Percentiles rank a stretch among this genome's conserved stretches.
phyloP scores from a whole-genome alignment of 768 basidiomycete species.

The Agrocybe pediades region DNA sequence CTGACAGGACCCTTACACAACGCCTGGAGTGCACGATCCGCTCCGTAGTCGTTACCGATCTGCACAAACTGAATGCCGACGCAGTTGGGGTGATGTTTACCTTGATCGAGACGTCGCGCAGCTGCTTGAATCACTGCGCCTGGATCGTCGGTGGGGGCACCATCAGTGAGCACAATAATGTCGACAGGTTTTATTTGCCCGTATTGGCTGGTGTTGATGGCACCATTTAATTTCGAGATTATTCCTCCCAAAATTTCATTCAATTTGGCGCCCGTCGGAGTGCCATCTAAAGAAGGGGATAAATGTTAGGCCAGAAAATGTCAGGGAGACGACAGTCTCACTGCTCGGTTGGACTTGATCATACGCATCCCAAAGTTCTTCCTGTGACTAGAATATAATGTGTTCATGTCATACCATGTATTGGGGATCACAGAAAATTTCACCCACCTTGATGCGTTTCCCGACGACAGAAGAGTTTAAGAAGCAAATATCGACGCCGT shows the following conservation, averaged over 20 bases:
- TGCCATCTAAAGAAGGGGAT: slow-evolving; percentile 17
- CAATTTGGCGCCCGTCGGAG: slow-evolving; percentile 31
- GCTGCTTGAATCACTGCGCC: slow-evolving; percentile 20
- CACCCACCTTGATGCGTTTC: background rate
- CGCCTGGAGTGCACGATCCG: slow-evolving; percentile 21
- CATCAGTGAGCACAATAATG: slow-evolving; percentile 36
- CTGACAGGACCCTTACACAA: slow-evolving; percentile 21
- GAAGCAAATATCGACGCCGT: slow-evolving; percentile 27
- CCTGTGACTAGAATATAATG: slow-evolving; percentile 17
- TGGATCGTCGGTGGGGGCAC: slow-evolving; percentile 22
- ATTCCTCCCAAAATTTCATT: slow-evolving; percentile 21
- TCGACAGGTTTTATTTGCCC: slow-evolving; percentile 27
- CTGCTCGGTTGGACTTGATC: slow-evolving; percentile 16
- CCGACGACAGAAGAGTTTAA: slow-evolving; percentile 19
- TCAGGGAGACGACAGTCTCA: background rate
- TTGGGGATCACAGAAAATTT: background rate
- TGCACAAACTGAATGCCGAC: slow-evolving; percentile 35
- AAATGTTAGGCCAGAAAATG: background rate
- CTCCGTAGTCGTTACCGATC: slow-evolving; percentile 27
- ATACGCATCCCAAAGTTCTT: slow-evolving; percentile 21
- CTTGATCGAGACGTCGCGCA: slow-evolving; percentile 20
- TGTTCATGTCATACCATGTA: background rate
- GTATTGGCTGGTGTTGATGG: slow-evolving; percentile 18
- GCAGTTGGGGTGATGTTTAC: slow-evolving; percentile 32
- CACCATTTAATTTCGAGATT: slow-evolving; percentile 21